Percentiles rank a stretch among this genome's conserved stretches.
These are phyloP conservation scores for Kickxella alabastrina DNA, from an alignment of 192 early-diverging fungal species.

Conservation along the genomic window DNA sequence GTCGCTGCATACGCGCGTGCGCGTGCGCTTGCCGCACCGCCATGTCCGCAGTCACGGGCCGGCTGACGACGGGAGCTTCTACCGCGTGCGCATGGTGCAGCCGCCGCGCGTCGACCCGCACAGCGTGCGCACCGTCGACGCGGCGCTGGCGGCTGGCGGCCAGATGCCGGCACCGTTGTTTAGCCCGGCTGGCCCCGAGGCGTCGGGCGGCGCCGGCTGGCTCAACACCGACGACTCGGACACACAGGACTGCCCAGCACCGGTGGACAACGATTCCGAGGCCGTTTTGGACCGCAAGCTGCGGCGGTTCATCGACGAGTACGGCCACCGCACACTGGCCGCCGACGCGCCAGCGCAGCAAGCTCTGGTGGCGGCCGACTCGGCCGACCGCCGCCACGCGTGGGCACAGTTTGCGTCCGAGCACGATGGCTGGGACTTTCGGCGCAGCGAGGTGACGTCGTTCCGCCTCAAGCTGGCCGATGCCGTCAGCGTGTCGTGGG, in stretches of 20 bases:
- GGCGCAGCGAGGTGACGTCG: conserved; percentile 11
- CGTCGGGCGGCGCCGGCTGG: conserved; percentile 6
- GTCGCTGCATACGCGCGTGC: conserved; percentile 9
- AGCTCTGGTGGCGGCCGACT: conserved; percentile 1
- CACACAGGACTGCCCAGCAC: background rate
- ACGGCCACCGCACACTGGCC: conserved; percentile 5
- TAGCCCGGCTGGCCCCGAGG: background rate
- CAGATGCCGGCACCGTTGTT: conserved; percentile 3
- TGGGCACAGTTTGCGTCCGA: conserved; percentile 9
- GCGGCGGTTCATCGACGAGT: conserved; percentile 14
- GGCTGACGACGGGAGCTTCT: conserved; percentile 3
- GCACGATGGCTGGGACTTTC: conserved; percentile 10
- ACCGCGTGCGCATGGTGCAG: conserved; percentile 8
- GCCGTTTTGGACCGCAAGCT: conserved; percentile 13
- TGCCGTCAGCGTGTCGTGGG: conserved; percentile 3
- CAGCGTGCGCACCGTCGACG: conserved; percentile 5
- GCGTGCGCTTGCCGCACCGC: conserved; percentile 21
- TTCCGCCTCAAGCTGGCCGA: conserved; percentile 12
- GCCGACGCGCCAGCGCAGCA: conserved; percentile 1
- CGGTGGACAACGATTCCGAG: conserved; percentile 3
- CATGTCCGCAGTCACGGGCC: background rate
- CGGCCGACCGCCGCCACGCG: background rate
- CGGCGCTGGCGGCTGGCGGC: background rate
- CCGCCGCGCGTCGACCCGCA: conserved; percentile 6
- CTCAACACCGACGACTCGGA: conserved; percentile 19